Evolutionary conservation across 1,284 basidiomycete species (phyloP).

Genomic region (Stygiomarasmius scandens): DNA sequence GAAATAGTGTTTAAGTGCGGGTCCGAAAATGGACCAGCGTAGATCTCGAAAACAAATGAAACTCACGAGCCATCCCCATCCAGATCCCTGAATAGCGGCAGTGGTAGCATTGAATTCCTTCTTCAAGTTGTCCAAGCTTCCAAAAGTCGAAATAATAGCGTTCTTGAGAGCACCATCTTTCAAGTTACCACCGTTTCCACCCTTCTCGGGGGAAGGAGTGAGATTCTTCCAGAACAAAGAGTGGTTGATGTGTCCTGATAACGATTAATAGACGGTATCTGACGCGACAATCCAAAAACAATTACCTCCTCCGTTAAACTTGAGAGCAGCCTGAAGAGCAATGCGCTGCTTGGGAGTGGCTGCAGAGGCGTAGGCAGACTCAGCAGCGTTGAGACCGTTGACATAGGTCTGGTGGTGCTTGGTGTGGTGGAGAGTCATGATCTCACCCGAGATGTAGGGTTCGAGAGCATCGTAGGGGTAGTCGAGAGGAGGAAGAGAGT

Average conservation of each 20-base stretch:
- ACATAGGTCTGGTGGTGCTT: constrained; percentile 89
- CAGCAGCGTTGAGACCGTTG: constrained; percentile 75
- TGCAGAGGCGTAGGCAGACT: constrained; percentile 69
- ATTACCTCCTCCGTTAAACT: constrained; percentile 71
- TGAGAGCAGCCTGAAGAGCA: constrained; percentile 72
- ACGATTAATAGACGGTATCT: constrained; percentile 8
- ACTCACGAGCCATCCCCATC: constrained; percentile 91
- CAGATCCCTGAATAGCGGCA: constrained; percentile 85
- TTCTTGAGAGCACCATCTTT: constrained; percentile 67
- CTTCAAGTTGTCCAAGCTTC: constrained; percentile 70
- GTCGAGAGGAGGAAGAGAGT: constrained; percentile 81
- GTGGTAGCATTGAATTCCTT: constrained; percentile 77
- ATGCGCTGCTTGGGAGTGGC: constrained; percentile 77
- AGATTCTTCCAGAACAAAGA: constrained; percentile 95
- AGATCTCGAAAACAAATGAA: background rate
- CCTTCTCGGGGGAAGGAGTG: constrained; percentile 54
- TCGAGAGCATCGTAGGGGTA: constrained; percentile 90
- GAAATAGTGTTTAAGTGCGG: background rate
- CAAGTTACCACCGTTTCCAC: constrained; percentile 65
- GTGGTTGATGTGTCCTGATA: constrained; percentile 85
- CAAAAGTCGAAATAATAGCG: constrained; percentile 69
- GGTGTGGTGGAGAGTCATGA: constrained; percentile 85
- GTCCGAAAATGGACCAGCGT: too few species aligned
- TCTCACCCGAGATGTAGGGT: constrained; percentile 81
- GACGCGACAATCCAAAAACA: background rate